Conservation (phyloP, 2,329 filamentous ascomycete genomes). For the Lachnum nothofagi region DNA sequence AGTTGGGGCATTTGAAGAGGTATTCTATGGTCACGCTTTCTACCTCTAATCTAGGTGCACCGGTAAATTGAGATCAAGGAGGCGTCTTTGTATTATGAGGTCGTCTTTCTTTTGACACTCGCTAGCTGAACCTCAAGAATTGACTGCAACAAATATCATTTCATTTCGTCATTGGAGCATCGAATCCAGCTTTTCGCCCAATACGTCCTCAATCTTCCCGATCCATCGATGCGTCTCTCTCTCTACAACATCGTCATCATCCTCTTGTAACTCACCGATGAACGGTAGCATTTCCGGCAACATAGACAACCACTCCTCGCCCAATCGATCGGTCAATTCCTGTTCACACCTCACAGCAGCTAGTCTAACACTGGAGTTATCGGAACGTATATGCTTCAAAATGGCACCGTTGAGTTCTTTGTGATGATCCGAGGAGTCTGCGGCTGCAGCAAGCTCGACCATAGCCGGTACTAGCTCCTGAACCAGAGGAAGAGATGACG, state of each 20-base stretch:
- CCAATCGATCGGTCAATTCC: slow-evolving; percentile 69
- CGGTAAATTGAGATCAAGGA: slow-evolving; percentile 1
- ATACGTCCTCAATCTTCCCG: slow-evolving; percentile 76
- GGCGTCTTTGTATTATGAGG: too few species aligned
- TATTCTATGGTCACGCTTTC: slow-evolving; percentile 21
- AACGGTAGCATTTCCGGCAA: slow-evolving; percentile 94
- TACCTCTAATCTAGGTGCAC: slow-evolving; percentile 6
- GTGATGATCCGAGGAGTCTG: slow-evolving; percentile 82
- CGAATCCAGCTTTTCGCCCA: slow-evolving; percentile 84
- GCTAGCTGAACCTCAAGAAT: neutral
- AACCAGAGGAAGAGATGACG: slow-evolving; percentile 39
- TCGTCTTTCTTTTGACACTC: neutral
- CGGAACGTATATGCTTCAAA: slow-evolving; percentile 71
- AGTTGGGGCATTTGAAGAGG: slow-evolving; percentile 15
- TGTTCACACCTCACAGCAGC: slow-evolving; percentile 80
- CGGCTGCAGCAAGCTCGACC: slow-evolving; percentile 71
- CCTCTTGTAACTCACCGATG: slow-evolving; percentile 92
- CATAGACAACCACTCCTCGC: slow-evolving; percentile 89
- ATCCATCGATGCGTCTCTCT: slow-evolving; percentile 87
- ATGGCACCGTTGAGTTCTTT: slow-evolving; percentile 79
- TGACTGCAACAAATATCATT: neutral
- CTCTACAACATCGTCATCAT: slow-evolving; percentile 92
- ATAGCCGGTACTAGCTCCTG: slow-evolving; percentile 66
- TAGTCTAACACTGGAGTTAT: slow-evolving; percentile 66
- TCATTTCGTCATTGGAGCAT: slow-evolving; percentile 66